Base-by-base conservation (phyloP, 2,329 filamentous ascomycete genomes). In the Paraphoma sp. region DNA sequence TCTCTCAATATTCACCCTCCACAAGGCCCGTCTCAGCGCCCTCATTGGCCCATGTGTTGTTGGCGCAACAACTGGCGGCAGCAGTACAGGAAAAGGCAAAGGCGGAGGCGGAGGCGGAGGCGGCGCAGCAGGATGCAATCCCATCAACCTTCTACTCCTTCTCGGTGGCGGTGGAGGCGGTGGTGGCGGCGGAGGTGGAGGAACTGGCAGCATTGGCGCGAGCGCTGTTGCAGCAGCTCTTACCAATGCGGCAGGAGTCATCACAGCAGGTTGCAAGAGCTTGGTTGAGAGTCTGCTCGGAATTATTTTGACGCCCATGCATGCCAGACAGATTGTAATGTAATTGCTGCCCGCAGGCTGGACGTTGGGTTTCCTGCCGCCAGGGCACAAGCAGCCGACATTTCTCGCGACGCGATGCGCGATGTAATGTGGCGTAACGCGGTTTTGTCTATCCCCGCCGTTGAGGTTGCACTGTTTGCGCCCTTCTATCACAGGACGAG, bases 211-310 rank as follows among this genome's bases (percentile, higher is more conserved):
- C 33, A 36, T 23, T 23, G 3, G 3, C 23, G 23, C 23, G 23
- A 2, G 3, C 23, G 23, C 23, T 23, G 23, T 5, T 23, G 23
- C 23, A 23, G 23, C 23, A 23, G 23, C 23, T 23, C 23, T 5
- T 23, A 5, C 23, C 23, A 23, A 23, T 23, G 23, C 23, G 23
- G 23, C 23, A 23, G 23, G 23, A 23, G 23, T 23, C 23, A 23
- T 23, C 23, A 23, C 23, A 23, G 23, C 23, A 23, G 23, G 23
- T 23, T 5, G 23, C 23, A 23, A 23, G 23, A 23, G 23, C 73
- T 43, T 7, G 17, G 11, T 7, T 10, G 41, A 7, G 11, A 43
- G 17, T 2, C 6, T 18, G 4, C 3, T n/a, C 6, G 41, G 41
- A 12, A 29, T 16, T 18, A 45, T 23, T 45, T 18, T 16, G 43